phyloP scores from a whole-genome alignment of 208 protist species.

The Trichomonas tenax region DNA sequence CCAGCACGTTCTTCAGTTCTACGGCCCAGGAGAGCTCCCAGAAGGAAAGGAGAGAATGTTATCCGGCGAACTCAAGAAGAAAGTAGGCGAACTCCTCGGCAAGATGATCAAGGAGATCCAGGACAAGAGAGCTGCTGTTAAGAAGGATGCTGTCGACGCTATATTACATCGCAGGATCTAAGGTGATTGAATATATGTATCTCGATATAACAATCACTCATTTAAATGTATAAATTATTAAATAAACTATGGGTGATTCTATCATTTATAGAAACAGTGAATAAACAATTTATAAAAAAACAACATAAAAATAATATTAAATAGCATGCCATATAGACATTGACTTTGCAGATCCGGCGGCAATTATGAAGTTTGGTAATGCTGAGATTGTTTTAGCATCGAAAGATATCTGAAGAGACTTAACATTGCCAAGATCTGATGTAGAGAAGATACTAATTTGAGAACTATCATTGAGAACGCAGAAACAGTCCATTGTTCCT shows the following conservation, averaged over 20 bases:
- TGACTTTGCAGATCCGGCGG: neutral
- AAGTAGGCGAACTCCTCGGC: neutral
- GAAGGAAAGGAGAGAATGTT: neutral
- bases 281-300: neutral
- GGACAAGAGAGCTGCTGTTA: neutral
- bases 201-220: no score
- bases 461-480: neutral
- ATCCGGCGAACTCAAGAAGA: neutral
- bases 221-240: no score
- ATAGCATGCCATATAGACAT: neutral
- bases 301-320: neutral
- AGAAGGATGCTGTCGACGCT: neutral
- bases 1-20: neutral
- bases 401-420: neutral
- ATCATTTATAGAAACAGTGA: no score
- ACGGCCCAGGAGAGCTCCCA: neutral
- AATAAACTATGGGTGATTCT: no score
- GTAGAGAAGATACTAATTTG: neutral
- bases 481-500: neutral
- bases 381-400: neutral
- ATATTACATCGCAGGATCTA: no score
- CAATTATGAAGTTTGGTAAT: neutral
- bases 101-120: neutral
- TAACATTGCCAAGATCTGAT: neutral
- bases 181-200: no score